A percentile compares a stretch with the other conserved stretches of the same genome.
These are phyloP conservation scores for Mallotus repandus DNA, from an alignment of 441 rosid genomes.

Conservation along the genomic window DNA sequence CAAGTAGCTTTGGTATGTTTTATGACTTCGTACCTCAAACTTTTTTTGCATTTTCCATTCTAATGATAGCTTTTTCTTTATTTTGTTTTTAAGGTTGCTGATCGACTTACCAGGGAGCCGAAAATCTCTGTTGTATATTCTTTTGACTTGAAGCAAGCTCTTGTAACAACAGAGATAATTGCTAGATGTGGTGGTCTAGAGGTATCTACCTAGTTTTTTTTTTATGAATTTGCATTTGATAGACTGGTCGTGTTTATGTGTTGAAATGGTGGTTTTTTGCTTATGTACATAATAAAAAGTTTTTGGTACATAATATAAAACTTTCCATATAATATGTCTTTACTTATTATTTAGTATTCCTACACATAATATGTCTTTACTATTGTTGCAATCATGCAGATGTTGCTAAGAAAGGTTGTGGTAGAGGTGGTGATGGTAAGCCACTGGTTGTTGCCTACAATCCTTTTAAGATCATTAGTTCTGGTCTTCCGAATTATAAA, in stretches of 20 bases:
- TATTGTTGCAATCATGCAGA: too few relatives aligned
- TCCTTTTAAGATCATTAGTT: too few relatives aligned
- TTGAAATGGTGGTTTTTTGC: background rate
- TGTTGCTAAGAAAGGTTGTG: too few relatives aligned
- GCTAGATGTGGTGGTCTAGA: conserved; percentile 58
- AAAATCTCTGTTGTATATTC: conserved; percentile 38
- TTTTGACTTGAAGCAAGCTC: conserved; percentile 49
- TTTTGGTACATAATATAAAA: too few relatives aligned
- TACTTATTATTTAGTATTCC: too few relatives aligned
- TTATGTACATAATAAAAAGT: background rate
- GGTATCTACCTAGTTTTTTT: conserved; percentile 35
- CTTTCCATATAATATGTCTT: too few relatives aligned
- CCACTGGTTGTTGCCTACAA: too few relatives aligned
- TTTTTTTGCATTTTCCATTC: conserved; percentile 8
- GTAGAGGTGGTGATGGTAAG: too few relatives aligned
- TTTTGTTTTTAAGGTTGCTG: conserved; percentile 51
- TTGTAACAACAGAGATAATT: conserved; percentile 63
- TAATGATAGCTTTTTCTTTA: conserved; percentile 1
- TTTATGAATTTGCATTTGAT: conserved; percentile 7
- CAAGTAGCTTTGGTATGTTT: conserved; percentile 40
- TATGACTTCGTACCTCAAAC: background rate
- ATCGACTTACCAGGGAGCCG: conserved; percentile 55
- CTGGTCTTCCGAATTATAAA: too few relatives aligned
- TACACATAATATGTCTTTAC: too few relatives aligned
- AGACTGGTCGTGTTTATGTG: too few relatives aligned